Evolutionary conservation across 306 rosid species (phyloP), one percentile per base, ranked within the genome.

Genomic region (Lathyrus oleraceus): DNA sequence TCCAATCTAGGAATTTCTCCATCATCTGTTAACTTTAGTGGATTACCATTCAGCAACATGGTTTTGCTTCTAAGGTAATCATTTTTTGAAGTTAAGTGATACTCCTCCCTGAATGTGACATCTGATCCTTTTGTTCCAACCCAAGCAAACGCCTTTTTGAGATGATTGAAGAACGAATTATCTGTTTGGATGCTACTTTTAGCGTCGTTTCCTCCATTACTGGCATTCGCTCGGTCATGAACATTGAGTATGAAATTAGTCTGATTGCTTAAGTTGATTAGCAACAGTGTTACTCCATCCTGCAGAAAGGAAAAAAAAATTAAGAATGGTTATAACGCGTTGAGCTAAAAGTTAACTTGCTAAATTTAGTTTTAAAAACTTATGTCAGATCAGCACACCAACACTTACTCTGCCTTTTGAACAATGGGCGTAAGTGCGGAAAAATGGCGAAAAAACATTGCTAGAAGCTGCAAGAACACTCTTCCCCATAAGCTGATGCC

Each of bases 401-500:
- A 25, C 4, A 25, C 28, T 93, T 81, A 94, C 99, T 74, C 85
- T 87, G 78, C 82, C 91, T 78, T 86, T 94, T 10, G 92, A 77
- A 81, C 99, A 94, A 82, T 91, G 99, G 16, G 95, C 99, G 74
- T 94, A 94, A 39, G 82, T 47, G 43, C 96, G 99, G 57, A 94
- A 69, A 82, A 75, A 80, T 2, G 96, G 80, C 17, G 91, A 83
- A 62, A 86, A 73, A 40, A 81, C 81, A 45, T 81, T 72, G 47
- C 63, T 79, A 12, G 64, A 2, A 58, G 86, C 85, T 47, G 79
- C 53, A 53, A 94, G 91, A 85, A 91, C 99, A 12, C 74, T 75
- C 38, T 81, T 82, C 51, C 96, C 99, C 96, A 94, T 94, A 51
- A 94, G 96, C 73, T 78, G 87, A 77, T 87, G 88, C 99, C 99